Evolutionary conservation across 371 early-diverging fungal genomes (phyloP).

Genomic region (Basidiobolus meristosporus): DNA sequence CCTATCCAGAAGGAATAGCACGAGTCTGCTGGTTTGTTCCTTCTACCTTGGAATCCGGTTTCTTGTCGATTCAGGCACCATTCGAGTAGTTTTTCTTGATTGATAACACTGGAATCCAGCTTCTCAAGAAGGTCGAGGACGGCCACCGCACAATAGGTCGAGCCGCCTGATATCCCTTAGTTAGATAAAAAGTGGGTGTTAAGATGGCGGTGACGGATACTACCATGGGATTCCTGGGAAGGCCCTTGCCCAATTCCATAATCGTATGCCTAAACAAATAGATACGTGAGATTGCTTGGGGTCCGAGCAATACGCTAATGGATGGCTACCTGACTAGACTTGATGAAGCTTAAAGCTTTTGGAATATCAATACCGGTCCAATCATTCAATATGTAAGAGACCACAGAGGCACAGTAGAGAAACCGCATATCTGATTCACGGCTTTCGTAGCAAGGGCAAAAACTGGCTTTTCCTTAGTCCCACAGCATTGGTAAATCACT

Average conservation of each 20-base stretch:
- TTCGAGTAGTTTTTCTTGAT: constrained; percentile 30
- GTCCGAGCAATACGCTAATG: background rate
- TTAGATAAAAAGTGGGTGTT: background rate
- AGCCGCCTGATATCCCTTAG: constrained; percentile 30
- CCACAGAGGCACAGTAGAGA: constrained; percentile 72
- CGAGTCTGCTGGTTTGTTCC: constrained; percentile 80
- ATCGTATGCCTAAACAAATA: constrained; percentile 39
- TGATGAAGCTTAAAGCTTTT: constrained; percentile 38
- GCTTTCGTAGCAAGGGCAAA: constrained; percentile 37
- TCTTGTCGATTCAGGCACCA: constrained; percentile 70
- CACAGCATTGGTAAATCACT: background rate
- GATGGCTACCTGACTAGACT: constrained; percentile 25
- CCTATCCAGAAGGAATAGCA: constrained; percentile 99
- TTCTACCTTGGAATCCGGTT: constrained; percentile 83
- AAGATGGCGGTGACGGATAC: background rate
- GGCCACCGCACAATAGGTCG: constrained; percentile 79
- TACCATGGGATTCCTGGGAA: constrained; percentile 74
- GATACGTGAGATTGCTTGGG: background rate
- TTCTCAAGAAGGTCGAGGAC: constrained; percentile 52
- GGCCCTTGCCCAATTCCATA: constrained; percentile 64
- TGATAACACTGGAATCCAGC: constrained; percentile 29
- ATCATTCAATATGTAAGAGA: constrained; percentile 68
- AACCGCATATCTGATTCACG: constrained; percentile 78
- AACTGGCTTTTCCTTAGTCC: constrained; percentile 14
- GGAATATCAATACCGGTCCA: constrained; percentile 62